phyloP scores from a whole-genome alignment of 2,329 filamentous ascomycete species.

The Colletotrichum brevisporum region DNA sequence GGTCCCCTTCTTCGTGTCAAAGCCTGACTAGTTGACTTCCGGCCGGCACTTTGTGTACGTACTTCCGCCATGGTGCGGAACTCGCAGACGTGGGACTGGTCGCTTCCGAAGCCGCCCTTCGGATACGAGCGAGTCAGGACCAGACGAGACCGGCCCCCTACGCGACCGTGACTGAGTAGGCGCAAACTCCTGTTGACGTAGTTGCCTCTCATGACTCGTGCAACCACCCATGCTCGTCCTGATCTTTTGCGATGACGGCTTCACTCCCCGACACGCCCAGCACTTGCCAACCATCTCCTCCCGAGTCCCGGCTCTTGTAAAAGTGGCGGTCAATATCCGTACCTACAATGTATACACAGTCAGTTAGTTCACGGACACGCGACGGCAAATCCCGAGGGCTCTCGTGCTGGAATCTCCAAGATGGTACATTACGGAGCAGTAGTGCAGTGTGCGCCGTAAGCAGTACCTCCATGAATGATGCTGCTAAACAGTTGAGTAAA shows the following conservation, averaged over 20 bases:
- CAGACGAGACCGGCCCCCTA: conserved; percentile 25
- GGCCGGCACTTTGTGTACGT: conserved; percentile 39
- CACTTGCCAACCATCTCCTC: conserved; percentile 21
- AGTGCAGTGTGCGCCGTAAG: too few species aligned
- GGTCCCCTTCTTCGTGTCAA: conserved; percentile 30
- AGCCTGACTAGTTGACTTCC: conserved; percentile 36
- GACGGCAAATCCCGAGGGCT: conserved; percentile 15
- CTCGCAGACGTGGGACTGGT: conserved; percentile 29
- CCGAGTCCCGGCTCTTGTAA: not conserved
- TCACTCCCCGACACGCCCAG: conserved; percentile 2
- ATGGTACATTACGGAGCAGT: not conserved
- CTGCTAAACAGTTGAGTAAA: not conserved
- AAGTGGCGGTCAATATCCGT: conserved; percentile 34
- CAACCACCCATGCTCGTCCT: conserved; percentile 27
- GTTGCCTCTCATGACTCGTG: conserved; percentile 37
- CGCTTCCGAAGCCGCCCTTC: conserved; percentile 32
- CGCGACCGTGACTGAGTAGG: conserved; percentile 19
- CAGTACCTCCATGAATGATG: too few species aligned
- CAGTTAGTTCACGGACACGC: not conserved
- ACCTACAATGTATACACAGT: not conserved
- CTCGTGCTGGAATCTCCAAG: conserved; percentile 1
- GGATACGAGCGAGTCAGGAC: conserved; percentile 40
- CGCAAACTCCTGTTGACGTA: conserved; percentile 28
- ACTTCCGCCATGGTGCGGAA: conserved; percentile 25
- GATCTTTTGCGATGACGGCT: conserved; percentile 12